Percentiles rank a stretch among this genome's conserved stretches.
These are phyloP conservation scores for Cordyceps cicadae DNA, from an alignment of 2,329 filamentous ascomycete species.

Conservation along the genomic window DNA sequence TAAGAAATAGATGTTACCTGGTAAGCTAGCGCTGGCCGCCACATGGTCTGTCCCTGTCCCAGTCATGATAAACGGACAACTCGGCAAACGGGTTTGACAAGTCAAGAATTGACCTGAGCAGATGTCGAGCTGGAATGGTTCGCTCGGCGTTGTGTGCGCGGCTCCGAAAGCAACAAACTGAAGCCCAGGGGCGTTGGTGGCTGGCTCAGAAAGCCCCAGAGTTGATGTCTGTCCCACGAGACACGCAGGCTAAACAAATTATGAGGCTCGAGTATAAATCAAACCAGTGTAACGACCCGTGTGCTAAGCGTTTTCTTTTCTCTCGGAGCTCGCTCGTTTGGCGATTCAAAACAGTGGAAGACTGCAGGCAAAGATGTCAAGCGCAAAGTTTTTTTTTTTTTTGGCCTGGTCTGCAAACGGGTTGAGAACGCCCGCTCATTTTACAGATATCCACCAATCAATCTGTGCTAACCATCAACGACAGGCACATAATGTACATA, in stretches of 20 bases:
- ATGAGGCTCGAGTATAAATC: neutral
- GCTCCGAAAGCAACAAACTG: neutral
- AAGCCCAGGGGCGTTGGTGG: neutral
- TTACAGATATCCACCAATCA: too few species aligned
- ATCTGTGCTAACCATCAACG: too few species aligned
- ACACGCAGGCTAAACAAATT: neutral
- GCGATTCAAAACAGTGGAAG: neutral
- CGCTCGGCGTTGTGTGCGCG: too few species aligned
- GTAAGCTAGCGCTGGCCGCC: neutral
- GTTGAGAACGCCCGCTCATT: too few species aligned
- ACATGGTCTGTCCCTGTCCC: neutral
- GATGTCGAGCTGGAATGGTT: neutral
- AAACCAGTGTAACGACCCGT: neutral
- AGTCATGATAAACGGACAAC: neutral
- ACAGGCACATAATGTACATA: too few species aligned
- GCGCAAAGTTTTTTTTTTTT: too few species aligned
- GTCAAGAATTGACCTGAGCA: neutral
- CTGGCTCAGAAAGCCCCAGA: conserved; percentile 30
- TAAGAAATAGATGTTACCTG: neutral
- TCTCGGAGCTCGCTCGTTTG: neutral
- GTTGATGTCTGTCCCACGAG: conserved; percentile 26
- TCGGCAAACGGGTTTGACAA: neutral
- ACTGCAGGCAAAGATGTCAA: too few species aligned
- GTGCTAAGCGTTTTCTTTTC: neutral
- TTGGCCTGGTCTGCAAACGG: too few species aligned